Percentiles rank a stretch among this genome's conserved stretches.
Evolutionary conservation across 371 early-diverging fungal species (phyloP).

Genomic region (Syncephalis fuscata): DNA sequence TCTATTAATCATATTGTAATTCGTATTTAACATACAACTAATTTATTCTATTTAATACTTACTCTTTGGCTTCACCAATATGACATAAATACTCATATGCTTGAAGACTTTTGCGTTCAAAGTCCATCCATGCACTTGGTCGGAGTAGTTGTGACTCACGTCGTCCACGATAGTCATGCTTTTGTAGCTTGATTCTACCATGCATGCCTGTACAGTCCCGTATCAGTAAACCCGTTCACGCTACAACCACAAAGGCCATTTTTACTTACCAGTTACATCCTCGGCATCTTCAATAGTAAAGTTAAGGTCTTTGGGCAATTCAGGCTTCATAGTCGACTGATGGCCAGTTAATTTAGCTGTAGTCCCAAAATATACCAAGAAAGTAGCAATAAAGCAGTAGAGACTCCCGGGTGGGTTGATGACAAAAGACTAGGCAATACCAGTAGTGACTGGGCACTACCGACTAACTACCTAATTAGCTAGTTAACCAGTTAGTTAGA

Average conservation of each 20-base stretch:
- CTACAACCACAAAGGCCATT: neutral
- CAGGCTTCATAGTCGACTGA: slow-evolving; percentile 3
- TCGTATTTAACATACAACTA: slow-evolving; percentile 1
- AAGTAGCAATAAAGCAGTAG: too few species aligned
- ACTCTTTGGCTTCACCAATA: slow-evolving; percentile 98
- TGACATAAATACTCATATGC: slow-evolving; percentile 99
- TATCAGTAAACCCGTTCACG: neutral
- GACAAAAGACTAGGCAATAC: too few species aligned
- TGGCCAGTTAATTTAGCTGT: too few species aligned
- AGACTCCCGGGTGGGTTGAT: too few species aligned
- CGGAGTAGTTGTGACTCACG: neutral
- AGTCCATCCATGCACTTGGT: slow-evolving; percentile 75
- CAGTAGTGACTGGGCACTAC: too few species aligned
- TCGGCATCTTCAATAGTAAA: slow-evolving; percentile 23
- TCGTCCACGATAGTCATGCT: neutral
- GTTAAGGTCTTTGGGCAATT: slow-evolving; percentile 13
- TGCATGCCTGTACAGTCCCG: neutral
- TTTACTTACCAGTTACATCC: slow-evolving; percentile 20
- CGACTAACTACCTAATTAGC: too few species aligned
- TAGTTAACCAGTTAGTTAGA: too few species aligned
- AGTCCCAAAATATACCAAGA: too few species aligned
- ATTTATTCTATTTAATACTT: slow-evolving; percentile 12
- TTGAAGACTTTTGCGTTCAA: slow-evolving; percentile 75
- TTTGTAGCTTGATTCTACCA: neutral
- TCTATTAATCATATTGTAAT: slow-evolving; percentile 20